Percentiles rank a stretch among this genome's conserved stretches.
These are phyloP conservation scores for Aspergillus candidus DNA, from an alignment of 2,329 filamentous ascomycete species.

Conservation along the genomic window DNA sequence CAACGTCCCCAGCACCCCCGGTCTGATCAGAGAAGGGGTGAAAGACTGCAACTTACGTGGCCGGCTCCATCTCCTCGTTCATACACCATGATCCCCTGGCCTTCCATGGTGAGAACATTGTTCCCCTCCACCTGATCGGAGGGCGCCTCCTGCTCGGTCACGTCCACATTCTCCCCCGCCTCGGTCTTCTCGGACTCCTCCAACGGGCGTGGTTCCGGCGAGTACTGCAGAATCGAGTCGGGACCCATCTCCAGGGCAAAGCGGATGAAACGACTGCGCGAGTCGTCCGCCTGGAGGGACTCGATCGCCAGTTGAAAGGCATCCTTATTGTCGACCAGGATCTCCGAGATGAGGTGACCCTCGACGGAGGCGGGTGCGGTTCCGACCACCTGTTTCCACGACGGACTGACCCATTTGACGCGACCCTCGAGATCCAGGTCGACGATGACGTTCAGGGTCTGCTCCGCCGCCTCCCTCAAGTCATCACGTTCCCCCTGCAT, in stretches of 20 bases:
- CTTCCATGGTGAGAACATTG: conserved; percentile 71
- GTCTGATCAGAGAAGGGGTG: not conserved
- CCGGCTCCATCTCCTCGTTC: conserved; percentile 82
- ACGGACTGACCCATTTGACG: conserved; percentile 93
- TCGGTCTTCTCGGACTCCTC: conserved; percentile 13
- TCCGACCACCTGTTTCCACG: conserved; percentile 90
- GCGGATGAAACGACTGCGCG: conserved; percentile 81
- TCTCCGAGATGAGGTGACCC: conserved; percentile 69
- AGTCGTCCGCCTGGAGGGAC: conserved; percentile 87
- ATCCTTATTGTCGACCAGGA: conserved; percentile 72
- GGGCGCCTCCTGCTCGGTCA: conserved; percentile 31
- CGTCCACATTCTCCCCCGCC: conserved; percentile 14
- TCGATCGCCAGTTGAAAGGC: conserved; percentile 80
- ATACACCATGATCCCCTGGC: conserved; percentile 97
- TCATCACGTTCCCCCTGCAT: conserved; percentile 92
- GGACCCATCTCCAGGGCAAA: conserved; percentile 68
- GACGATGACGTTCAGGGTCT: conserved; percentile 92
- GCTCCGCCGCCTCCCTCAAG: conserved; percentile 88
- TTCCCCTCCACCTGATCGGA: conserved; percentile 36
- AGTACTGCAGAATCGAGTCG: conserved; percentile 57
- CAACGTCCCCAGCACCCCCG: conserved; percentile 4
- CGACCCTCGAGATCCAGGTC: conserved; percentile 86
- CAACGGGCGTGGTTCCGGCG: conserved; percentile 26
- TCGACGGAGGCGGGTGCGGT: conserved; percentile 66
- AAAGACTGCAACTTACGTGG: conserved; percentile 60